Percentiles rank a stretch among this genome's conserved stretches.
Conservation (phyloP, 768 basidiomycete genomes). For the Pleurotus sapidus region DNA sequence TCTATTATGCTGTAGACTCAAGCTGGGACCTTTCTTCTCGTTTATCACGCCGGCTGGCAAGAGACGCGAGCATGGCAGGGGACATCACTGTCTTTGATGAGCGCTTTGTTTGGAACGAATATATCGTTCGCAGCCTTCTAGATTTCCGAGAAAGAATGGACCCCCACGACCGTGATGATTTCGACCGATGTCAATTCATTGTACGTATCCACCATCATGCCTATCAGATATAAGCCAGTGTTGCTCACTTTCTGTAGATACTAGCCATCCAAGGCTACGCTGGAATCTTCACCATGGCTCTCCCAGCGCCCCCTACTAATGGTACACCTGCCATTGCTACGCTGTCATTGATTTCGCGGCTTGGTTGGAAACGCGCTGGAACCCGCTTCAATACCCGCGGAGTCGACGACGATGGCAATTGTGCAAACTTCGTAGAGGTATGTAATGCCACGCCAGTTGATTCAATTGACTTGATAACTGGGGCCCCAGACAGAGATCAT, state of each 20-base stretch:
- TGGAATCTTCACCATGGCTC: conserved; percentile 75
- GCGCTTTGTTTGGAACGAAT: conserved; percentile 95
- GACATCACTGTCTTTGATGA: conserved; percentile 71
- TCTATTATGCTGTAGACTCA: conserved; percentile 85
- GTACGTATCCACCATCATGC: conserved; percentile 39
- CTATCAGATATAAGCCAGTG: not conserved
- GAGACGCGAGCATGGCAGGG: conserved; percentile 38
- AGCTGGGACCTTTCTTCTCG: conserved; percentile 90
- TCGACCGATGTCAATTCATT: conserved; percentile 84
- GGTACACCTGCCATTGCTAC: conserved; percentile 73
- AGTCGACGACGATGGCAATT: conserved; percentile 92
- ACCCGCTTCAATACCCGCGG: conserved; percentile 97
- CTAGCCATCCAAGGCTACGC: conserved; percentile 94
- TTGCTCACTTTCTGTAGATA: conserved; percentile 42
- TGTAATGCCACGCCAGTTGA: conserved; percentile 15
- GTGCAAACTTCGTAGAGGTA: conserved; percentile 96
- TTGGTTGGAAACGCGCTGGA: conserved; percentile 94
- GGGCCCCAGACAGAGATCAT: conserved; percentile 78
- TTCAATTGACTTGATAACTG: conserved; percentile 12
- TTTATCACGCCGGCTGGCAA: conserved; percentile 63
- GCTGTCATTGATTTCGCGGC: conserved; percentile 77
- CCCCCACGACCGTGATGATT: conserved; percentile 58
- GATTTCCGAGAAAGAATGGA: conserved; percentile 85
- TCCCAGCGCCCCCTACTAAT: conserved; percentile 72
- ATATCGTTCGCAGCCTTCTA: conserved; percentile 80